Evolutionary conservation across 192 early-diverging fungal species (phyloP).

Genomic region (Rhizophagus clarus): DNA sequence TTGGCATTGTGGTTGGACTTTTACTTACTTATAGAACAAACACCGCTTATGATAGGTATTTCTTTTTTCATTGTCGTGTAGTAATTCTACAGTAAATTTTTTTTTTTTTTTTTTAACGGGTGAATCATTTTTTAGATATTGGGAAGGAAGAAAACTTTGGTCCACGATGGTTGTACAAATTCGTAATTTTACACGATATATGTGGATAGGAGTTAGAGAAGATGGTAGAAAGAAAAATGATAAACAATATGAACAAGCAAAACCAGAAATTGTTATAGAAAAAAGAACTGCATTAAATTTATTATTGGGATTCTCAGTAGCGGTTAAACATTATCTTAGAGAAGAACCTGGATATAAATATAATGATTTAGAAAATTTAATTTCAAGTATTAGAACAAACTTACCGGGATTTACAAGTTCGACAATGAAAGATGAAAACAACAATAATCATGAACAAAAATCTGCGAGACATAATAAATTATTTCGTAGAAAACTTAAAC

Average conservation of each 20-base stretch:
- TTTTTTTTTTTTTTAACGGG: not conserved
- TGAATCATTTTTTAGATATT: constrained; percentile 58
- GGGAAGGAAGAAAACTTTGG: constrained; percentile 88
- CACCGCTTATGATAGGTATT: constrained; percentile 57
- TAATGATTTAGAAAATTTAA: constrained; percentile 67
- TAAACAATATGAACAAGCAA: not conserved
- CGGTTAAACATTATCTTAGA: constrained; percentile 85
- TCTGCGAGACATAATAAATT: constrained; percentile 12
- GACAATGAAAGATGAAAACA: not conserved
- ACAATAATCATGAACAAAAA: not conserved
- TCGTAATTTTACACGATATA: constrained; percentile 75
- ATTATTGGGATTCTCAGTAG: constrained; percentile 73
- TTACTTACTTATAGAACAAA: constrained; percentile 74
- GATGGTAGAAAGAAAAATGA: not conserved
- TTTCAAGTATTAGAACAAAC: constrained; percentile 53
- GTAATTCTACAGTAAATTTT: not conserved
- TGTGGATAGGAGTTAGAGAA: constrained; percentile 66
- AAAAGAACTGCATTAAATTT: constrained; percentile 74
- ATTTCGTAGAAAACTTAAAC: constrained; percentile 24
- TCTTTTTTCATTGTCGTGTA: constrained; percentile 27
- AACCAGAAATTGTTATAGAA: constrained; percentile 61
- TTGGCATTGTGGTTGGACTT: constrained; percentile 49
- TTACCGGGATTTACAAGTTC: constrained; percentile 20
- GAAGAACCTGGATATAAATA: constrained; percentile 69
- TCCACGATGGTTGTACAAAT: constrained; percentile 65